Base-by-base conservation (phyloP, 805 yeast genomes). In the Huiozyma sinensis region DNA sequence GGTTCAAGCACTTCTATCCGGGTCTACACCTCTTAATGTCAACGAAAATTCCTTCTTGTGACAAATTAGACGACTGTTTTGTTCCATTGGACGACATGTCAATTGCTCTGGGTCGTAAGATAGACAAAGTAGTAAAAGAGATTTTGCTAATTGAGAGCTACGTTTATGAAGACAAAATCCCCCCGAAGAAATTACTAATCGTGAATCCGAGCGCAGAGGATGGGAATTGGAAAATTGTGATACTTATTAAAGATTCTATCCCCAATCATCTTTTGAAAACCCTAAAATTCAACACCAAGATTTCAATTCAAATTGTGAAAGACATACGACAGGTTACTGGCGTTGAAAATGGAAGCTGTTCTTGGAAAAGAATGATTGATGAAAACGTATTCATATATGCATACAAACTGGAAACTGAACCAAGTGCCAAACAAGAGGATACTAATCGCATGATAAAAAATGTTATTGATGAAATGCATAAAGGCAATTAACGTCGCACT, bases 361-460 rank as follows among this genome's bases (percentile, higher is more conserved):
- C 51, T 11, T 39, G 39, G 29, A 50, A 50, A 30, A 52, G 42
- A 31, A 52, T 54, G 58, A 44, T 56, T 12, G 55, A 50, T 28
- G 43, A 49, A 9, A 48, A 52, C 35, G 51, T 56, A 12, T 53
- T 49, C 39, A 13, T 56, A 7, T 57, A 49, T 43, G 33, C 56
- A 44, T 55, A 52, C 38, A 41, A 47, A 11, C n/a, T 31, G 33
- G n/a, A 11, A 17, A 17, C 24, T 17, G 24, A 17, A 17, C 24
- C 24, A 17, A 17, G 24, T 17, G 24, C 24, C 24, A 17, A 2
- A 17, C 24, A 17, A 17, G 24, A 17, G 24, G 24, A 17, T 17
- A 17, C 24, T 17, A 17, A 17, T 17, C 24, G 24, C 24, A 17
- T 17, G 24, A 17, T 17, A 17, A 17, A 17, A 17, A 17, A 17